Evolutionary conservation across 1,284 basidiomycete species (phyloP), one percentile per base, ranked within the genome.

Genomic region (Moesziomyces sp.): DNA sequence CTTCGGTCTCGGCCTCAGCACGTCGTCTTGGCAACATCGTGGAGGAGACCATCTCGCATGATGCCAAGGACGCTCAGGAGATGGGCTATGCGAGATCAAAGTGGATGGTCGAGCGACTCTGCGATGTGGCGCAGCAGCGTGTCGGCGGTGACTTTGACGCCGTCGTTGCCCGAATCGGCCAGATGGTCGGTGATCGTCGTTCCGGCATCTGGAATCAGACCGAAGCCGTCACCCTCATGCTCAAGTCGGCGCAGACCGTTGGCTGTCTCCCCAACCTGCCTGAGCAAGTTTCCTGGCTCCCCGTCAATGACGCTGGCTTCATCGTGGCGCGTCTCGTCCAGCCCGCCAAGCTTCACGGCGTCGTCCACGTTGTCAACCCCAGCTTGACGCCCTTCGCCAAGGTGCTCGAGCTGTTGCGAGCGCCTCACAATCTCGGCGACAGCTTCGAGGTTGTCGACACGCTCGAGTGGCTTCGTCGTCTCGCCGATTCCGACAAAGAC

Each of bases 371-470:
- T 3, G 28, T 60, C 48, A 79, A 70, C 52, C 40, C 60, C 34
- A 13, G 53, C 23, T n/a, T 30, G 7, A 58, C 48, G 3, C 60
- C 65, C 5, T 86, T 86, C 60, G 86, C 88, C 30, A 85, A 85
- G 21, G 91, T 95, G 84, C 87, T 88, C 58, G 85, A 88, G 35
- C 88, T 91, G 56, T 87, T 93, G 16, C 46, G 46, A n/a, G 19
- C 16, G 21, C 54, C 58, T 46, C 81, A 86, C 18, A 84, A 88
- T 13, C 86, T 87, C 56, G 92, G 91, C 11, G 90, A 93, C 80
- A 89, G 82, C 30, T 89, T 94, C 73, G 90, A 94, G 78, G 88
- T 91, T 42, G 91, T 93, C 28, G 88, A 91, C 87, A 58, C 89
- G 88, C 49, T 85, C 83, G 64, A 87, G 86, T 78, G 90, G 88